Base-by-base conservation (phyloP, 495 filamentous ascomycete species). In the Talaromyces borbonicus region DNA sequence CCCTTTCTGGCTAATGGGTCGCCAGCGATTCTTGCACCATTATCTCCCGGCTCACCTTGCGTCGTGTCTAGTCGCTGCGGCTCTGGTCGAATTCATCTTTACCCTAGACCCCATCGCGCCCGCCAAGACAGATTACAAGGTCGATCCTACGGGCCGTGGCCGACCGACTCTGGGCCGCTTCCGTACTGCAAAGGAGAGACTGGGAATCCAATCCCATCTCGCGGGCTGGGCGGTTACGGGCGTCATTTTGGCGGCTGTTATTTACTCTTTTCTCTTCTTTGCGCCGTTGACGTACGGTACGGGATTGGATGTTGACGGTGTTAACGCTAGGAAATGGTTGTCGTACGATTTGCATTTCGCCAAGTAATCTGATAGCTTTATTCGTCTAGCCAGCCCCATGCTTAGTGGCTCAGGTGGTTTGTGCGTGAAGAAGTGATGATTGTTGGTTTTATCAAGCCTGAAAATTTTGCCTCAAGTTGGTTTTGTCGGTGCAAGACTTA, bases 341-440 rank as follows among this genome's bases (percentile, higher is more conserved):
- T 83, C 83, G 37, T 98, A 98, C 62, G 92, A 98, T 66, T 74
- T 98, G 62, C 92, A 98, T 70, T 98, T 97, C 68, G 92, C 92
- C 29, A 98, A 98, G 77, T 98, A 44, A 19, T 19, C 11, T 23
- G n/a, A n/a, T 38, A n/a, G 35, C 15, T 38, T 16, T 38, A 20
- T 22, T 16, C n/a, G 16, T 36, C 16, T 36, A 36, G n/a, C n/a
- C n/a, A n/a, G n/a, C n/a, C n/a, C n/a, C n/a, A n/a, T n/a, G n/a
- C n/a, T n/a, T n/a, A 38, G 35, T 20, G 8, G 7, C 22, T 20
- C 15, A 19, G 35, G 14, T 11, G 18, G 14, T 20, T 38, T 22
- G 35, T 20, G 18, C 15, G 12, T n/a, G 35, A 38, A 16, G 35
- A 16, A 38, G 2, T n/a, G 1, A n/a, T n/a, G n/a, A n/a, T 36